These are phyloP conservation scores for Ceriops zippeliana DNA, from an alignment of 345 rosid species.

Conservation along the genomic window DNA sequence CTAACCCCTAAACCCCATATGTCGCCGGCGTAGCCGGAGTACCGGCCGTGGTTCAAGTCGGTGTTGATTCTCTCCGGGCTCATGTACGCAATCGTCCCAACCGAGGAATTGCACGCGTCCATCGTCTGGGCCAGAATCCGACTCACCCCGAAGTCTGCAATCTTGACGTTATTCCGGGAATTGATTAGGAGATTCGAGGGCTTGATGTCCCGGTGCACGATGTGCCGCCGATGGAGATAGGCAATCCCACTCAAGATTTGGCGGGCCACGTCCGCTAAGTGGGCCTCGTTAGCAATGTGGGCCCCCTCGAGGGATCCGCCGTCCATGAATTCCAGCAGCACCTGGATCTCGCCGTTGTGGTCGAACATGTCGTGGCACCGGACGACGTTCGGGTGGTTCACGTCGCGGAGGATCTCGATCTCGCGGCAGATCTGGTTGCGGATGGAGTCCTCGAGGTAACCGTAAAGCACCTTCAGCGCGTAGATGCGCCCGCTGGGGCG, in stretches of 20 bases:
- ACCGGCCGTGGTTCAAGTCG: constrained; percentile 80
- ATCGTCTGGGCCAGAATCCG: constrained; percentile 80
- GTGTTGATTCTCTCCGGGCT: constrained; percentile 96
- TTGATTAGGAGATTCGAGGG: constrained; percentile 79
- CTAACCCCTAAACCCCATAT: constrained; percentile 95
- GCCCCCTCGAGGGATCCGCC: constrained; percentile 75
- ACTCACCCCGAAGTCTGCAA: constrained; percentile 93
- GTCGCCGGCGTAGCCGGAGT: constrained; percentile 79
- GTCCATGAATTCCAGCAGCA: constrained; percentile 85
- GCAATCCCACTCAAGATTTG: constrained; percentile 78
- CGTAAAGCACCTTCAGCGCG: constrained; percentile 90
- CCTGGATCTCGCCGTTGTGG: constrained; percentile 86
- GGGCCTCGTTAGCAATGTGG: constrained; percentile 49
- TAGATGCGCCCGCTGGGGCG: constrained; percentile 44
- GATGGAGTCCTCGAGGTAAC: constrained; percentile 77
- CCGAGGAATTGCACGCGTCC: constrained; percentile 91
- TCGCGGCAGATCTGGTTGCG: constrained; percentile 88
- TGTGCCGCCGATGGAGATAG: constrained; percentile 69
- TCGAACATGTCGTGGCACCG: constrained; percentile 88
- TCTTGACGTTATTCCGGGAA: constrained; percentile 62
- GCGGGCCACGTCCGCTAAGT: constrained; percentile 56
- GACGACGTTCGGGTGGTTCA: constrained; percentile 79
- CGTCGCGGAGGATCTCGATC: constrained; percentile 83
- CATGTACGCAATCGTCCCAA: constrained; percentile 96
- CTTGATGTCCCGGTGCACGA: constrained; percentile 89